These are phyloP conservation scores for Mycosphaerella arachidis DNA, from an alignment of 2,329 filamentous ascomycete species.

Conservation along the genomic window DNA sequence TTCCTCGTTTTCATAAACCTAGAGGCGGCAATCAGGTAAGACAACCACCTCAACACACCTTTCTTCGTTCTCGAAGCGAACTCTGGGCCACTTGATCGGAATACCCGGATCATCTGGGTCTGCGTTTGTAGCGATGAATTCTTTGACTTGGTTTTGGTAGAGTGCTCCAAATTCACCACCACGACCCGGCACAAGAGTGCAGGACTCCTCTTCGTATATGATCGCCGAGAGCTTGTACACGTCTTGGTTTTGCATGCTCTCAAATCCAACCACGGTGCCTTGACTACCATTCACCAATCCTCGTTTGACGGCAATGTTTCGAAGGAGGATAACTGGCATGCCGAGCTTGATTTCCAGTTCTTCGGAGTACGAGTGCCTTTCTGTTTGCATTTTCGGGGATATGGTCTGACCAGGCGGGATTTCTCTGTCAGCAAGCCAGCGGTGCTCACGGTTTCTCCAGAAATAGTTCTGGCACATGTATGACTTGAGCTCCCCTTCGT, in stretches of 20 bases:
- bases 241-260: not conserved
- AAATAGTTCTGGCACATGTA: constrained; percentile 18
- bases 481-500: constrained; percentile 11
- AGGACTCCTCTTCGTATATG: not conserved
- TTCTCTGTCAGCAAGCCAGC: not conserved
- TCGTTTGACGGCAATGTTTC: constrained; percentile 42
- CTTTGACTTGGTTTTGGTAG: constrained; percentile 36
- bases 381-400: constrained; percentile 39
- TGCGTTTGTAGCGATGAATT: constrained; percentile 34
- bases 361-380: constrained; percentile 3
- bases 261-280: constrained; percentile 41
- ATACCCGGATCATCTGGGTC: constrained; percentile 19
- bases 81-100: constrained; percentile 40
- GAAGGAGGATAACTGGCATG: constrained; percentile 47
- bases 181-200: constrained; percentile 13
- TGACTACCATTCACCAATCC: constrained; percentile 48
- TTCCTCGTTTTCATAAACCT: constrained; percentile 41
- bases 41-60: constrained; percentile 37
- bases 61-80: constrained; percentile 50
- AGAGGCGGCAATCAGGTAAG: constrained; percentile 48
- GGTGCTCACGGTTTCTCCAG: not conserved
- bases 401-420: not conserved
- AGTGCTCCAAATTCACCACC: constrained; percentile 38
- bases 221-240: not conserved
- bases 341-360: constrained; percentile 4